These are phyloP conservation scores for Diplodia corticola DNA, from an alignment of 2,329 filamentous ascomycete species.

Conservation along the genomic window DNA sequence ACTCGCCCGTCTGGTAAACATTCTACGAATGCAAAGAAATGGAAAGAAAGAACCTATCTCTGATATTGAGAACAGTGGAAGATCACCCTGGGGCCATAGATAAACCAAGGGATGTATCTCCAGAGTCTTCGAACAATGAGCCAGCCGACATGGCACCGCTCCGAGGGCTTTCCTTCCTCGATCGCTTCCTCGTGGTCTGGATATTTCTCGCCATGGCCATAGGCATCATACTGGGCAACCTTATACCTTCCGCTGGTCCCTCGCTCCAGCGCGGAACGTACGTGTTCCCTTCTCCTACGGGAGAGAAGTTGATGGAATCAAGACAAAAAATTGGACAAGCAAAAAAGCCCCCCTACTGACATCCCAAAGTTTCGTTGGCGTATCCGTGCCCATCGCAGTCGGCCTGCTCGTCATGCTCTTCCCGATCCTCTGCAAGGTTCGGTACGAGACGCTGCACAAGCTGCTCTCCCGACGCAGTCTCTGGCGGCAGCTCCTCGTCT, in stretches of 20 bases:
- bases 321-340: no score
- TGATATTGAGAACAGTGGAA: background rate
- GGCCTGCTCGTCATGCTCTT: conserved; percentile 93
- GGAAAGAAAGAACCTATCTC: background rate
- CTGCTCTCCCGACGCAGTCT: conserved; percentile 62
- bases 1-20: background rate
- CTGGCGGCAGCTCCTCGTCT: conserved; percentile 80
- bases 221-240: conserved; percentile 73
- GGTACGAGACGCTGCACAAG: conserved; percentile 71
- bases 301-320: background rate
- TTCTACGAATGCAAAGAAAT: background rate
- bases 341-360: no score
- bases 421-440: conserved; percentile 84
- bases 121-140: background rate
- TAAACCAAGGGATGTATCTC: background rate
- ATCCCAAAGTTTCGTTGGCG: conserved; percentile 51
- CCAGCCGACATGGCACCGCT: background rate
- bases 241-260: conserved; percentile 62
- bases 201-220: conserved; percentile 77
- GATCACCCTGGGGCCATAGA: background rate
- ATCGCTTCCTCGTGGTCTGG: conserved; percentile 55
- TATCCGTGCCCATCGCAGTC: conserved; percentile 68
- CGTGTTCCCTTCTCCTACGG: conserved; percentile 41
- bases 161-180: conserved; percentile 44
- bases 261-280: conserved; percentile 65